phyloP scores from a whole-genome alignment of 2,329 filamentous ascomycete species.

The Parafenestella ontariensis region DNA sequence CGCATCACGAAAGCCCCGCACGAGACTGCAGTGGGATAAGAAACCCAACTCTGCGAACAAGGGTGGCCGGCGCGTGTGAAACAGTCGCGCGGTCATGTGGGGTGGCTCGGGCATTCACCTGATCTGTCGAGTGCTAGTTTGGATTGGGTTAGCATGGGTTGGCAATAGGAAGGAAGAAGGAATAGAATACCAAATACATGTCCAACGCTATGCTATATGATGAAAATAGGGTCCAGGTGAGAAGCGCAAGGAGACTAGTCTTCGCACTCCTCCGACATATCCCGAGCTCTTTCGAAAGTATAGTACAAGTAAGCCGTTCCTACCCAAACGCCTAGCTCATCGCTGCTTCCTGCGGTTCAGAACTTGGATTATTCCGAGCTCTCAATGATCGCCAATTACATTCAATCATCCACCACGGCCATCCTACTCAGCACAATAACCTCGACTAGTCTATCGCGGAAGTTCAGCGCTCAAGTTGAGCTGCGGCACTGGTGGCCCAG shows the following conservation, averaged over 20 bases:
- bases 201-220: background rate
- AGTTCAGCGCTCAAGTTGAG: constrained; percentile 31
- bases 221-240: background rate
- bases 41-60: background rate
- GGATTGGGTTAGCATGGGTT: background rate
- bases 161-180: background rate
- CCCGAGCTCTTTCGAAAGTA: background rate
- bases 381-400: background rate
- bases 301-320: background rate
- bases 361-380: background rate
- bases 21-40: constrained; percentile 1
- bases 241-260: background rate
- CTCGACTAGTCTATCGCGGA: constrained; percentile 20
- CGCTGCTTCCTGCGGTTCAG: background rate
- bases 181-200: background rate
- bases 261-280: background rate
- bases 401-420: background rate
- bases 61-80: background rate
- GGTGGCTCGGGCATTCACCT: constrained; percentile 11
- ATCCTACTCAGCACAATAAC: background rate
- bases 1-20: constrained; percentile 7
- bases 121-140: constrained; percentile 2
- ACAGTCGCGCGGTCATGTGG: constrained; percentile 5
- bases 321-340: background rate
- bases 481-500: constrained; percentile 59